Evolutionary conservation across 306 rosid species (phyloP), one percentile per base, ranked within the genome.

Genomic region (Castanea crenata): DNA sequence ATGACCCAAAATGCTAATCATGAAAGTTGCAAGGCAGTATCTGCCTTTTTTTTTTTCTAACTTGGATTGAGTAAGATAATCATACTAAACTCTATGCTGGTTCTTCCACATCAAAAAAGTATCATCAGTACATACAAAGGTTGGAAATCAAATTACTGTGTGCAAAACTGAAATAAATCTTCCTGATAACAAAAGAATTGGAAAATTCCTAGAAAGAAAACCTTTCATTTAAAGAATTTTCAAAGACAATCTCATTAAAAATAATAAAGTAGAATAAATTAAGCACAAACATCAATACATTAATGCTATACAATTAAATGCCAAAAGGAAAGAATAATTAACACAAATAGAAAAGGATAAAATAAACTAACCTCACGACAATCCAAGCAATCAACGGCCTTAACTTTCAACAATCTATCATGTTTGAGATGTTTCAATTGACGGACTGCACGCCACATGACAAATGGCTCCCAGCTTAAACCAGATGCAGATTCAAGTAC

Each of bases 391-490:
- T 94, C 98, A 79, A 94, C 69, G 65, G 92, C 92, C 82, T 78
- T 88, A 70, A 90, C 98, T 4, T 79, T 87, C 89, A 90, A 77
- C 74, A 81, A 88, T 65, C 31, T 18, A 12, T 16, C 72, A 71
- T 83, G 88, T 74, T 83, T 88, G 15, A 69, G 55, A 10, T 84
- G 86, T 15, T 77, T 69, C 75, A 86, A 74, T 69, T 90, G 88
- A 71, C 98, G 96, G 75, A 67, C 89, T 62, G 97, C 98, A 32
- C 98, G 97, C 98, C 97, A 94, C 97, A 94, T 94, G 82, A 92
- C 97, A 29, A 89, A 81, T 16, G 98, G 98, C 71, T 94, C 97
- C 97, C 97, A 94, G 83, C 97, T 92, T 83, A 92, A 88, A 23
- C 97, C 97, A 6, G 92, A 80, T n/a, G 91, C 74, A 61, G 86